These are phyloP conservation scores for Sclerotiophoma versabilis DNA, from an alignment of 2,329 filamentous ascomycete species.

Conservation along the genomic window DNA sequence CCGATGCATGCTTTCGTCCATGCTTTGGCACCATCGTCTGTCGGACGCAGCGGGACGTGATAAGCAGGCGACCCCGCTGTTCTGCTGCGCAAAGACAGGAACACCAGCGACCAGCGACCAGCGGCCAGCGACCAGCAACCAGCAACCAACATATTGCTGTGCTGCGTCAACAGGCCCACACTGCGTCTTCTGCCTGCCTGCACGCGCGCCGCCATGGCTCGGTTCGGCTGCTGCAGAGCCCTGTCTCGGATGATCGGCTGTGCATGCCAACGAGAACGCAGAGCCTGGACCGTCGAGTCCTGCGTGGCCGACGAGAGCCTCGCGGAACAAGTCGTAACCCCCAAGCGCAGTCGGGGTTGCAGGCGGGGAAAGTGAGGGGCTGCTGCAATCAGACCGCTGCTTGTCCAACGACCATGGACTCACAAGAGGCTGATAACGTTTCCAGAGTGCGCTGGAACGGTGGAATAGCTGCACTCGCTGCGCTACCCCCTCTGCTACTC, in stretches of 20 bases:
- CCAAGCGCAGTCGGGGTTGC: neutral
- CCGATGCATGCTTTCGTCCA: conserved; percentile 15
- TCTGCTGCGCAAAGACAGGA: neutral
- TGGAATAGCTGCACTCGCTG: conserved; percentile 6
- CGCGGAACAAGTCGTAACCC: conserved; percentile 5
- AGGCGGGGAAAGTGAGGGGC: conserved; percentile 19
- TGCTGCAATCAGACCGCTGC: conserved; percentile 15
- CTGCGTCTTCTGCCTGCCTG: neutral
- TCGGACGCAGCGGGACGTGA: conserved; percentile 13
- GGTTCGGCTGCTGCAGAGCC: conserved; percentile 3
- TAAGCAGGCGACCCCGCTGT: conserved; percentile 14
- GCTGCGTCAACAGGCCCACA: conserved; percentile 8
- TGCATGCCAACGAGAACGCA: conserved; percentile 16
- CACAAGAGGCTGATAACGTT: conserved; percentile 17
- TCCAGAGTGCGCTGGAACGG: conserved; percentile 8
- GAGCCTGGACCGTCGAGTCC: conserved; percentile 8
- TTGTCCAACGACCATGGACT: conserved; percentile 1
- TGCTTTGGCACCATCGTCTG: conserved; percentile 1
- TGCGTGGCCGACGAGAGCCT: conserved; percentile 3
- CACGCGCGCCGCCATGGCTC: neutral
- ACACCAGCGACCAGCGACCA: neutral
- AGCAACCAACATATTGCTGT: neutral
- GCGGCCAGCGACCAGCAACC: neutral
- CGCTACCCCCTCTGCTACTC: conserved; percentile 13
- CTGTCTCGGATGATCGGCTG: conserved; percentile 15